Conservation (phyloP, 495 filamentous ascomycete species). For the Aspergillus nidulans region DNA sequence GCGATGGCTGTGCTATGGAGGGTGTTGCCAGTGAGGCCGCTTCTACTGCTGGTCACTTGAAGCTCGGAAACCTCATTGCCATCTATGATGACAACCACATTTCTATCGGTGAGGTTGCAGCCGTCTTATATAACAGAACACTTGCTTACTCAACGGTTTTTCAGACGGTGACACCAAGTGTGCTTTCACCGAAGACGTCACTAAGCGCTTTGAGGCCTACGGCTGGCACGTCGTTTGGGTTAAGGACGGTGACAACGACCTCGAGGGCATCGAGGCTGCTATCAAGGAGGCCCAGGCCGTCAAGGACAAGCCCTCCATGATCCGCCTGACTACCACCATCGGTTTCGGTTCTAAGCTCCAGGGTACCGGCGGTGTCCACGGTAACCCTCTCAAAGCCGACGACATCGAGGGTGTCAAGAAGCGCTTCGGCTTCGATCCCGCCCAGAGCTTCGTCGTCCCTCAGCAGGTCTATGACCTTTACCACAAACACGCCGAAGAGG, state of each 20-base stretch:
- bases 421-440: constrained; percentile 93
- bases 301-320: constrained; percentile 93
- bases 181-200: constrained; percentile 96
- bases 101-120: constrained; percentile 63
- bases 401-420: constrained; percentile 88
- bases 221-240: constrained; percentile 93
- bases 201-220: constrained; percentile 93
- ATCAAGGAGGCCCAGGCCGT: constrained; percentile 79
- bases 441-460: constrained; percentile 89
- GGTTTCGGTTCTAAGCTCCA: constrained; percentile 92
- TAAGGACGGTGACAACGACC: constrained; percentile 85
- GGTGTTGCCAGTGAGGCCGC: constrained; percentile 92
- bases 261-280: constrained; percentile 81
- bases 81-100: constrained; percentile 99
- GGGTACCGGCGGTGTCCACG: constrained; percentile 94
- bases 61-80: constrained; percentile 94
- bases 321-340: constrained; percentile 97
- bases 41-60: constrained; percentile 89
- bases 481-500: constrained; percentile 70
- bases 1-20: constrained; percentile 98
- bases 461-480: constrained; percentile 93
- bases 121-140: background rate
- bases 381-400: constrained; percentile 87
- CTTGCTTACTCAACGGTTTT: background rate
- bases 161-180: constrained; percentile 88